Evolutionary conservation across 2,329 filamentous ascomycete species (phyloP).

Genomic region (Monilinia fructigena): DNA sequence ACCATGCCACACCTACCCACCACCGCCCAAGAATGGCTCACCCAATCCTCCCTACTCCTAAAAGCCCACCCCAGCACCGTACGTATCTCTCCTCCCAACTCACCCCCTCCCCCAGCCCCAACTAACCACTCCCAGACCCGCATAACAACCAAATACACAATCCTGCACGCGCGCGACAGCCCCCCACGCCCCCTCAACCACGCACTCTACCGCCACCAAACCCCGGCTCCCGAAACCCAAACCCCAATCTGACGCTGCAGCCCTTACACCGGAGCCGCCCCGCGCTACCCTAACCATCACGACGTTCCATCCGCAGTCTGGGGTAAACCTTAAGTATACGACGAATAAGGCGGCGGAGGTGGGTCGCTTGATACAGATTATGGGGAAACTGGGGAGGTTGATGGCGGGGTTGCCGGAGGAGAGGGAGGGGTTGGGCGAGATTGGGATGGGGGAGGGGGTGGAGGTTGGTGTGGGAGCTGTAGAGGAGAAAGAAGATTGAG

Average conservation of each 20-base stretch:
- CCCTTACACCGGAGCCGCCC: constrained; percentile 48
- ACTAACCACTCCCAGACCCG: constrained; percentile 59
- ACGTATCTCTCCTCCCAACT: constrained; percentile 42
- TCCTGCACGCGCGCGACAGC: constrained; percentile 48
- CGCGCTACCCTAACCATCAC: constrained; percentile 77
- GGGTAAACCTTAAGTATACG: constrained; percentile 83
- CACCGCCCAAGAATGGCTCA: constrained; percentile 87
- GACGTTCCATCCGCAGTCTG: constrained; percentile 81
- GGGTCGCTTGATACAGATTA: constrained; percentile 69
- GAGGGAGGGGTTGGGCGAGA: constrained; percentile 34
- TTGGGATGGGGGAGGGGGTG: constrained; percentile 42
- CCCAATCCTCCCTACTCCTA: constrained; percentile 80
- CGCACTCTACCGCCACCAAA: constrained; percentile 22
- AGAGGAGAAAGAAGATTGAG: constrained; percentile 37
- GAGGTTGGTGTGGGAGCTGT: constrained; percentile 52
- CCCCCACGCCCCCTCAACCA: constrained; percentile 35
- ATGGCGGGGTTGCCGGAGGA: constrained; percentile 56
- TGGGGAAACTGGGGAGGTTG: constrained; percentile 72
- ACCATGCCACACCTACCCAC: constrained; percentile 77
- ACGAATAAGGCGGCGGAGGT: constrained; percentile 92
- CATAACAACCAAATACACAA: constrained; percentile 90
- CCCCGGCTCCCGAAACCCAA: constrained; percentile 37
- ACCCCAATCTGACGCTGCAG: constrained; percentile 37
- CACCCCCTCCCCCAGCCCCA: constrained; percentile 2
- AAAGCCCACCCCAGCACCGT: constrained; percentile 84